These are phyloP conservation scores for Dacryopinax spathularia DNA, from an alignment of 768 basidiomycete genomes.

Conservation along the genomic window DNA sequence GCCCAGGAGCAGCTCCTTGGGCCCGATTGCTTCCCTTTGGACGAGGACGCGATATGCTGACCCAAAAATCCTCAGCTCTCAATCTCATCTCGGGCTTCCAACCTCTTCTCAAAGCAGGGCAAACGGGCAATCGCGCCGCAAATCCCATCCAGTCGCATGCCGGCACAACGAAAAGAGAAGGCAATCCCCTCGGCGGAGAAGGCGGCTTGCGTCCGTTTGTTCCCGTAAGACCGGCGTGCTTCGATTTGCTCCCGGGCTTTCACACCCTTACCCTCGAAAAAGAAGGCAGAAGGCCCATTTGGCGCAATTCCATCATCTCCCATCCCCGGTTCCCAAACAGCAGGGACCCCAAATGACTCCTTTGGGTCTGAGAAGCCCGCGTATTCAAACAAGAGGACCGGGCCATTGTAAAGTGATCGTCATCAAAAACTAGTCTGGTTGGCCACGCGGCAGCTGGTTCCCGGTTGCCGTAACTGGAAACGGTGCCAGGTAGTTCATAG, in stretches of 20 bases:
- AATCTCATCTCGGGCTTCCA: too few species aligned
- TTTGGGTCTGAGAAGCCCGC: not conserved
- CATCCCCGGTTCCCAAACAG: not conserved
- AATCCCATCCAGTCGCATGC: not conserved
- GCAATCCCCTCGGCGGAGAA: not conserved
- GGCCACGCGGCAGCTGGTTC: not conserved
- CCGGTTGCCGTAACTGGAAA: not conserved
- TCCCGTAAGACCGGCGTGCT: not conserved
- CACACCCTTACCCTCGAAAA: not conserved
- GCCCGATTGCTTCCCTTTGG: too few species aligned
- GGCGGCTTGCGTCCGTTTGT: slow-evolving; percentile 3
- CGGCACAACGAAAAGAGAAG: not conserved
- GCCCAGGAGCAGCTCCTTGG: too few species aligned
- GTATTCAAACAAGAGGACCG: too few species aligned
- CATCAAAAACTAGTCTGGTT: too few species aligned
- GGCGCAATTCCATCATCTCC: slow-evolving; percentile 2
- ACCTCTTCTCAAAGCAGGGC: too few species aligned
- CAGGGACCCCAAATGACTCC: not conserved
- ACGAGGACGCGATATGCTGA: too few species aligned
- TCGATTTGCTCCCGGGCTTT: not conserved
- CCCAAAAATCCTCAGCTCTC: too few species aligned
- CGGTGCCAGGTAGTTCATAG: not conserved
- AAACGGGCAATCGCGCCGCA: too few species aligned
- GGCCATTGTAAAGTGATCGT: too few species aligned
- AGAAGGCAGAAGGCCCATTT: not conserved